Percentiles rank a stretch among this genome's conserved stretches.
These are phyloP conservation scores for Solanum chmielewskii DNA, from an alignment of 257 asterid species.

Conservation along the genomic window DNA sequence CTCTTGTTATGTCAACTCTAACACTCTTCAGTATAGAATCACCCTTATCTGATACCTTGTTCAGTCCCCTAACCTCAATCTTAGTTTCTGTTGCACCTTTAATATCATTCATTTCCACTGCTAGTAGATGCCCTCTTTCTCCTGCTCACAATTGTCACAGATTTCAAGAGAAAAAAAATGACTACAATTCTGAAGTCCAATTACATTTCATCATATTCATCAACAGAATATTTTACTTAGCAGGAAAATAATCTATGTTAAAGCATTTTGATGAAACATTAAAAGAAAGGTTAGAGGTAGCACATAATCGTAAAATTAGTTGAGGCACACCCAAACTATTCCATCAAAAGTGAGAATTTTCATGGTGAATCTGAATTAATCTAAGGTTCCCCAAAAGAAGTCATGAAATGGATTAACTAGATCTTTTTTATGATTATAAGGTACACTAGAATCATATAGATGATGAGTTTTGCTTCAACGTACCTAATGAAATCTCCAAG, in stretches of 20 bases:
- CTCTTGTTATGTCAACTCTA: constrained; percentile 43
- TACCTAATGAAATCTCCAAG: not conserved
- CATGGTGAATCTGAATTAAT: not conserved
- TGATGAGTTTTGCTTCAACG: not conserved
- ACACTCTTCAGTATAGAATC: constrained; percentile 36
- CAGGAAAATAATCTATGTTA: not conserved
- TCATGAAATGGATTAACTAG: not conserved
- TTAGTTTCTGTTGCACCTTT: constrained; percentile 7
- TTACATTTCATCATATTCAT: not conserved
- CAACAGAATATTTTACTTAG: not conserved
- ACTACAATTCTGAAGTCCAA: not conserved
- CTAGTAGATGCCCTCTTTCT: constrained; percentile 26
- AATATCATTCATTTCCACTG: not conserved
- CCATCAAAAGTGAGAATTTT: not conserved
- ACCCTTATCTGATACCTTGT: constrained; percentile 33
- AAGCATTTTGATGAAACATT: not conserved
- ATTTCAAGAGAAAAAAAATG: not conserved
- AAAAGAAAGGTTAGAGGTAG: not conserved
- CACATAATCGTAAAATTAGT: not conserved
- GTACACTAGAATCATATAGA: not conserved
- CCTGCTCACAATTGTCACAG: not conserved
- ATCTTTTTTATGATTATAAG: not conserved
- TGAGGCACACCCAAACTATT: not conserved
- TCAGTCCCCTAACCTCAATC: constrained; percentile 51
- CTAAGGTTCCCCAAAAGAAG: not conserved